Base-by-base conservation (phyloP, 2,329 filamentous ascomycete genomes). In the Aspergillus amoenus region DNA sequence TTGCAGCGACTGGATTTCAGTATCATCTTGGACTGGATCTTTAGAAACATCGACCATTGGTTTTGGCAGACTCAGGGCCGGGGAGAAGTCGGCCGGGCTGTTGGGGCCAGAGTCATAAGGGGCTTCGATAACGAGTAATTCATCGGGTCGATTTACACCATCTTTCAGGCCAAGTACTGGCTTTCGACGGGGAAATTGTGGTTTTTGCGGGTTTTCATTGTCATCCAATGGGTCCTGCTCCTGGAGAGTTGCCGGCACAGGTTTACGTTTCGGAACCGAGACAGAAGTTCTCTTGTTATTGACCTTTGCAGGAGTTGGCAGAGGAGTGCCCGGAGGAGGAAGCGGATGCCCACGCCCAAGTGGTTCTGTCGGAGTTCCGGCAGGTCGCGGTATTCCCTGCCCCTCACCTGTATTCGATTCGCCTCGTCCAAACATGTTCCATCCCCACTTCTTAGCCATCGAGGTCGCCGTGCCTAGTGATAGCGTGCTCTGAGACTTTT, bases 321-420 rank as follows among this genome's bases (percentile, higher is more conserved):
- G 80, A 3, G 92, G 91, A 44, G 83, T 87, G 2, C 91, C 92
- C 2, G 89, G 90, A 8, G 91, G 91, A 46, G 91, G 91, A 17
- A 96, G 78, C 1, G 91, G 91, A 64, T 89, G 88, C 0, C 91
- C 91, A 40, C 91, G 84, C 1, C 92, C 92, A 78, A 95, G 91
- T 2, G 91, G 91, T 65, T 90, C 84, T 62, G 76, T 83, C 63
- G 74, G 85, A 72, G 59, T 84, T 45, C 71, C 73, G 7, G 74
- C 70, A 57, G 69, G 63, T 37, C 69, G 64, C 47, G 71, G 69
- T 4, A 70, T 71, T 24, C 80, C 79, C 12, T 72, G 73, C 22
- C 80, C 79, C 13, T 72, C 73, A 12, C 77, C 74, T 3, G 69
- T 70, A 34, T 69, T 76, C 37, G 66, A 60, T n/a, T 79, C 73